Percentiles rank a stretch among this genome's conserved stretches.
phyloP scores from a whole-genome alignment of 139 green algal species.

The Coelastrella sp. region DNA sequence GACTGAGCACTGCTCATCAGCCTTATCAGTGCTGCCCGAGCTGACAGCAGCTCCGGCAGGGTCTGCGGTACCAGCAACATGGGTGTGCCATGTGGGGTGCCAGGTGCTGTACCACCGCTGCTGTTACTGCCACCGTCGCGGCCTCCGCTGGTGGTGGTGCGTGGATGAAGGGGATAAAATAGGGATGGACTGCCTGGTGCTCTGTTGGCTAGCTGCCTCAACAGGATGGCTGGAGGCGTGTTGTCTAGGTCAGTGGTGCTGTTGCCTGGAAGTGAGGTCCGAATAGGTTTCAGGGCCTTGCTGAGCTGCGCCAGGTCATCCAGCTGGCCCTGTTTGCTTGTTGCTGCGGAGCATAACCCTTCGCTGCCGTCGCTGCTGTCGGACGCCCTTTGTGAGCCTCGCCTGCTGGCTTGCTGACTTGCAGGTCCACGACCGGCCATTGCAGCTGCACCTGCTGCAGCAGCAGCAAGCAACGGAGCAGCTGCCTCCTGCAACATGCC shows the following conservation, averaged over 20 bases:
- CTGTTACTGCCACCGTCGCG: not conserved
- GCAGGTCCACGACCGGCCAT: not conserved
- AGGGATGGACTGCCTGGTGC: not conserved
- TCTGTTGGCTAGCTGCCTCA: not conserved
- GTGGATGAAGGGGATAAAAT: conserved; percentile 33
- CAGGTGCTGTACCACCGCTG: conserved; percentile 10
- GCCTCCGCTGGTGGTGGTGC: conserved; percentile 21
- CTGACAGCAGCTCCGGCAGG: conserved; percentile 52
- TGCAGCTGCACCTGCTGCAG: conserved; percentile 6
- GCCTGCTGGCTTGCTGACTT: not conserved
- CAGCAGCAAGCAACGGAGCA: conserved; percentile 21
- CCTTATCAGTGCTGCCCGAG: conserved; percentile 50
- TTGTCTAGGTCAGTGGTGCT: not conserved
- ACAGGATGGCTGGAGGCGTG: not conserved
- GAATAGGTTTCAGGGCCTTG: not conserved
- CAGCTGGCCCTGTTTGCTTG: not conserved
- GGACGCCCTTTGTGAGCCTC: not conserved
- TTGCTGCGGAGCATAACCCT: not conserved
- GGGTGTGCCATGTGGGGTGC: conserved; percentile 28
- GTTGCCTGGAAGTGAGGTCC: not conserved
- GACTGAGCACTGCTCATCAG: conserved; percentile 52
- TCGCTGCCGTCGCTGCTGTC: not conserved
- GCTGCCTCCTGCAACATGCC: conserved; percentile 45
- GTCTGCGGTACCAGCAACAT: conserved; percentile 45
- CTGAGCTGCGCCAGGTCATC: not conserved